Evolutionary conservation across 2,329 filamentous ascomycete genomes (phyloP).

Genomic region (Neonectria ditissima): DNA sequence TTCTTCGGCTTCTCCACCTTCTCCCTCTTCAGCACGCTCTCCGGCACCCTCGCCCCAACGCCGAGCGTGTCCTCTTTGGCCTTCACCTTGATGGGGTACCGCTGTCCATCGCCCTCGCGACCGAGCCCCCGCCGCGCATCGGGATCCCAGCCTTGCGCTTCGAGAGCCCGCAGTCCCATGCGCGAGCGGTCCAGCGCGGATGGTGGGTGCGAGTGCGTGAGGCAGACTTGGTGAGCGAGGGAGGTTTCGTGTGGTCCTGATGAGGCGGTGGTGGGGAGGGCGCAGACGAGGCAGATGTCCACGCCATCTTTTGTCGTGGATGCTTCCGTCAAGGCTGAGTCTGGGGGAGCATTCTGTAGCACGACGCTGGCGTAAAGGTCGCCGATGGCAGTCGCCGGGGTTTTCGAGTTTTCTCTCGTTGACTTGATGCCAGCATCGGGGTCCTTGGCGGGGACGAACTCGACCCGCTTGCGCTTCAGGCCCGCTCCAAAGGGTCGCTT

Average conservation of each 20-base stretch:
- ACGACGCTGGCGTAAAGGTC: constrained; percentile 77
- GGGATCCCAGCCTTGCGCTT: constrained; percentile 79
- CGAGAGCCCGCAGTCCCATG: constrained; percentile 76
- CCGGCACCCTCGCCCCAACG: constrained; percentile 68
- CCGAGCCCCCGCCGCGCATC: constrained; percentile 80
- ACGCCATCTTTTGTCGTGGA: constrained; percentile 16
- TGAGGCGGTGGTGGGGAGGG: constrained; percentile 49
- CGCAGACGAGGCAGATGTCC: constrained; percentile 52
- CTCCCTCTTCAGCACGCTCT: constrained; percentile 54
- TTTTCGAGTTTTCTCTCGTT: constrained; percentile 22
- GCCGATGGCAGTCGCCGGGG: constrained; percentile 49
- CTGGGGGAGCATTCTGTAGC: constrained; percentile 52
- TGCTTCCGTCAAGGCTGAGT: constrained; percentile 14
- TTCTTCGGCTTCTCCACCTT: constrained; percentile 60
- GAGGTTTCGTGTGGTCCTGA: constrained; percentile 66
- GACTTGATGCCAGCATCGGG: constrained; percentile 45
- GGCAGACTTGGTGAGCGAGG: constrained; percentile 77
- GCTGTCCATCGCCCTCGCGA: constrained; percentile 75
- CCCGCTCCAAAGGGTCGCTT: constrained; percentile 68
- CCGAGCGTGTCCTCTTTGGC: constrained; percentile 82
- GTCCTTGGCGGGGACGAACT: constrained; percentile 68
- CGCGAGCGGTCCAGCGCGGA: constrained; percentile 77
- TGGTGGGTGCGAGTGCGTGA: constrained; percentile 77
- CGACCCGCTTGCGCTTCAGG: constrained; percentile 64
- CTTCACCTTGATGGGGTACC: constrained; percentile 78